These are phyloP conservation scores for Aspergillus aculeatinus DNA, from an alignment of 2,329 filamentous ascomycete species.

Conservation along the genomic window DNA sequence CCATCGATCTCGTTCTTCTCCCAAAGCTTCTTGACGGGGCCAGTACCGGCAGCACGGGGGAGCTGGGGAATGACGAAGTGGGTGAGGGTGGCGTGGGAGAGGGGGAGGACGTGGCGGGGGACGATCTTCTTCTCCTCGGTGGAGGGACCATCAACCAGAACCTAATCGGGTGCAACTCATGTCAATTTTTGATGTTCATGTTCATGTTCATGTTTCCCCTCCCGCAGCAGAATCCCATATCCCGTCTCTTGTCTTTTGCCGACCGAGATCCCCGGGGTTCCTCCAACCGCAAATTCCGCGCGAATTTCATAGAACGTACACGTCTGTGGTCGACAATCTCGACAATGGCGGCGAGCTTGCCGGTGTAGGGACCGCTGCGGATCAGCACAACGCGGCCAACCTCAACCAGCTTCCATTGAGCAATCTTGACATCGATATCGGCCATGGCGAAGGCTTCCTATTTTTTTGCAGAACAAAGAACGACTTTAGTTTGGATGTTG, in stretches of 20 bases:
- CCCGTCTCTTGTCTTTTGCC: neutral
- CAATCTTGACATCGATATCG: slow-evolving; percentile 77
- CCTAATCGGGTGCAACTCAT: slow-evolving; percentile 54
- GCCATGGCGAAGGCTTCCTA: slow-evolving; percentile 71
- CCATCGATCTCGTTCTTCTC: slow-evolving; percentile 85
- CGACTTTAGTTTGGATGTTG: slow-evolving; percentile 26
- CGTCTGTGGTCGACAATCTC: slow-evolving; percentile 99
- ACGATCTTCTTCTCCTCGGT: slow-evolving; percentile 75
- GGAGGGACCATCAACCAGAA: slow-evolving; percentile 92
- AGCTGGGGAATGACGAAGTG: slow-evolving; percentile 83
- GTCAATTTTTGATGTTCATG: slow-evolving; percentile 22
- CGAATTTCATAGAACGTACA: slow-evolving; percentile 64
- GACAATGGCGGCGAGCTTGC: slow-evolving; percentile 89
- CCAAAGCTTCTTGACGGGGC: slow-evolving; percentile 83
- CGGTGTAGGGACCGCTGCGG: slow-evolving; percentile 75
- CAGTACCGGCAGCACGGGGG: slow-evolving; percentile 78
- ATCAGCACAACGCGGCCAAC: slow-evolving; percentile 96
- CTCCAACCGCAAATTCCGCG: neutral
- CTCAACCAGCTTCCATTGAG: slow-evolving; percentile 94
- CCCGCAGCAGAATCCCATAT: slow-evolving; percentile 9
- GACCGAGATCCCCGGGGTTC: neutral
- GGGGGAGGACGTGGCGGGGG: slow-evolving; percentile 80
- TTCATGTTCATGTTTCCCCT: slow-evolving; percentile 5
- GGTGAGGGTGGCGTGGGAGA: slow-evolving; percentile 84
- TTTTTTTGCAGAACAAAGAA: slow-evolving; percentile 23